Conservation (phyloP, 352 stramenopile genomes). For the Blastocystis sp. region DNA sequence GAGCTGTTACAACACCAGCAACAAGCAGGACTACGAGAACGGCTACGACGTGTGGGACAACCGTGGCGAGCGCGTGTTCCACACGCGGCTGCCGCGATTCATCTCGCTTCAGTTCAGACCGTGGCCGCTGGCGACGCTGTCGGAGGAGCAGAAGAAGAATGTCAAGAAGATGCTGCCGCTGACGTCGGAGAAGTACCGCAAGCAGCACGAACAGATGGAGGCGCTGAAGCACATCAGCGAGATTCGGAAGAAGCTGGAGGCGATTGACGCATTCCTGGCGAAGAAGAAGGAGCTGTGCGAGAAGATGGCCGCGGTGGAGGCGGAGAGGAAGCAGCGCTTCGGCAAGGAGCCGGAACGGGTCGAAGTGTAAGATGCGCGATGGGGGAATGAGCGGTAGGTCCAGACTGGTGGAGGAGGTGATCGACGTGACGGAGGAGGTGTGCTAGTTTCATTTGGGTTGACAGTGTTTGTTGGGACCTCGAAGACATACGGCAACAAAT, state of each 20-base stretch:
- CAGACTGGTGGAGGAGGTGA: background rate
- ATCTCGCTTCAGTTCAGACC: slow-evolving; percentile 1
- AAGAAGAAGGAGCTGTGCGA: slow-evolving; percentile 1
- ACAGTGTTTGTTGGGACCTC: slow-evolving; percentile 11
- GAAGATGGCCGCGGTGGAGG: background rate
- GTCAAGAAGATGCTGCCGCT: background rate
- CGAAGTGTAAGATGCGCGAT: background rate
- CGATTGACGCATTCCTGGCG: slow-evolving; percentile 16
- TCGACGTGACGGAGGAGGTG: slow-evolving; percentile 2
- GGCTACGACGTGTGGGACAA: slow-evolving; percentile 56
- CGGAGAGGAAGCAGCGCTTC: background rate
- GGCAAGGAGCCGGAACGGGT: background rate
- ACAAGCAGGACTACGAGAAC: slow-evolving; percentile 54
- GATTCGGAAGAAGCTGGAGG: slow-evolving; percentile 21
- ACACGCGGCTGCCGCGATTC: slow-evolving; percentile 15
- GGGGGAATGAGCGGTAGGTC: background rate
- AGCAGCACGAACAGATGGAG: slow-evolving; percentile 32
- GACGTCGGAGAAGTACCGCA: background rate
- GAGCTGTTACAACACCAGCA: background rate
- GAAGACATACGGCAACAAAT: no score
- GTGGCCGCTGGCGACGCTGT: background rate
- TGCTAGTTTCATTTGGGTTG: slow-evolving; percentile 6
- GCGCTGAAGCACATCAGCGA: slow-evolving; percentile 33
- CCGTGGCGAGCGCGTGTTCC: background rate
- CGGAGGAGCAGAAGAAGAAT: background rate